Evolutionary conservation across 2,329 filamentous ascomycete genomes (phyloP), one percentile per base, ranked within the genome.

Genomic region (Fusarium buxicola): DNA sequence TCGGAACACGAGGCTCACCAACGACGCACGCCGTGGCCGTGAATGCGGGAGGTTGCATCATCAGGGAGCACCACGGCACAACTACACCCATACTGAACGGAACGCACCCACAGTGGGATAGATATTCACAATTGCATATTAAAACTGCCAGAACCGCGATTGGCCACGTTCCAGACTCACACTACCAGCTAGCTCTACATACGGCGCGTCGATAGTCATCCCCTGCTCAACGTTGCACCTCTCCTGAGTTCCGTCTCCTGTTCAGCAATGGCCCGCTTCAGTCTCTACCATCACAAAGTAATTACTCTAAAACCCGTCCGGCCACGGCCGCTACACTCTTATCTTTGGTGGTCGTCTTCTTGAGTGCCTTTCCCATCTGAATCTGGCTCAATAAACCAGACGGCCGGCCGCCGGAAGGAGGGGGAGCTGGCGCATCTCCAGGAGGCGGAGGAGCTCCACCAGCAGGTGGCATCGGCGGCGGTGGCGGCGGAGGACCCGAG

Each of bases 311-410:
- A 57, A 97, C 94, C 59, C 88, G 86, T n/a, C 94, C 94, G 18
- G 92, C 91, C 55, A 89, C 82, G 48, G 88, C 76, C 47, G 92
- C 85, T 43, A 70, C 77, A 76, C 94, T 97, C 76, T 89, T 89
- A 76, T 99, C 95, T 76, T 92, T 94, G 1, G 95, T 98, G 75
- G 89, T 81, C 21, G 93, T 92, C 83, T 98, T 98, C 82, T 85
- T 93, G 73, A 99, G 80, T 3, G 87, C 77, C 76, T 77, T 93
- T 38, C 95, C 94, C 61, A 87, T 79, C 73, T 94, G 89, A 60
- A 99, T 98, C 74, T 97, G 87, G 57, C 88, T 89, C 63, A 99
- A 77, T 71, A 99, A 83, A 1, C 88, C 87, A 16, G 85, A 72
- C 16, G 87, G 86, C 25, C 84, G 81, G 1, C 79, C 84, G 27